phyloP scores from a whole-genome alignment of 2,329 filamentous ascomycete species.

The Arthroderma sp. region DNA sequence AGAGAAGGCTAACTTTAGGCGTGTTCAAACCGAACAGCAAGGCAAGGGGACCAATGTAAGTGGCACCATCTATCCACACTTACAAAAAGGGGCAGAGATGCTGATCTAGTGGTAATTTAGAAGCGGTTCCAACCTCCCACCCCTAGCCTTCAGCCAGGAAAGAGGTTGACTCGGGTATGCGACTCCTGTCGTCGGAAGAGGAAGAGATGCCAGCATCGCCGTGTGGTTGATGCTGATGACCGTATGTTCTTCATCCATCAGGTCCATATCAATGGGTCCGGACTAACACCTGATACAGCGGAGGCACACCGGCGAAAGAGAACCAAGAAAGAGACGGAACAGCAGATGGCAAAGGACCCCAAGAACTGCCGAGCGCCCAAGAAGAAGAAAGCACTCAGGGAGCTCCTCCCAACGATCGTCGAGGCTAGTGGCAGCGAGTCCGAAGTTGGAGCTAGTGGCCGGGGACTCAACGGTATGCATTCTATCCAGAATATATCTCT shows the following conservation, averaged over 20 bases:
- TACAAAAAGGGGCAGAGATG: neutral
- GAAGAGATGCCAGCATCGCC: constrained; percentile 13
- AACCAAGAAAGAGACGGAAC: constrained; percentile 2
- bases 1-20: neutral
- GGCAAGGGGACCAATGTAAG: constrained; percentile 3
- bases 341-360: neutral
- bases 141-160: constrained; percentile 10
- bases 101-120: neutral
- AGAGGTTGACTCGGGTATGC: constrained; percentile 13
- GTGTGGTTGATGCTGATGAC: constrained; percentile 13
- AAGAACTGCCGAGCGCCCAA: neutral
- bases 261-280: neutral
- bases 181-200: constrained; percentile 12
- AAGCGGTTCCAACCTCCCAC: constrained; percentile 13
- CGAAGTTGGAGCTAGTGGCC: neutral
- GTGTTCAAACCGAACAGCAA: too few relatives aligned
- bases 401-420: neutral
- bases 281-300: neutral
- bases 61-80: neutral
- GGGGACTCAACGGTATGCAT: constrained; percentile 1
- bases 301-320: constrained; percentile 9
- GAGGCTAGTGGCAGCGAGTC: neutral
- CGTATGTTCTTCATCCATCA: constrained; percentile 7
- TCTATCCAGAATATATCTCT: too few relatives aligned
- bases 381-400: neutral